A percentile compares a stretch with the other conserved stretches of the same genome.
Evolutionary conservation across 1,139 yeast species (phyloP).

Genomic region (Saccharomyces hybrid): DNA sequence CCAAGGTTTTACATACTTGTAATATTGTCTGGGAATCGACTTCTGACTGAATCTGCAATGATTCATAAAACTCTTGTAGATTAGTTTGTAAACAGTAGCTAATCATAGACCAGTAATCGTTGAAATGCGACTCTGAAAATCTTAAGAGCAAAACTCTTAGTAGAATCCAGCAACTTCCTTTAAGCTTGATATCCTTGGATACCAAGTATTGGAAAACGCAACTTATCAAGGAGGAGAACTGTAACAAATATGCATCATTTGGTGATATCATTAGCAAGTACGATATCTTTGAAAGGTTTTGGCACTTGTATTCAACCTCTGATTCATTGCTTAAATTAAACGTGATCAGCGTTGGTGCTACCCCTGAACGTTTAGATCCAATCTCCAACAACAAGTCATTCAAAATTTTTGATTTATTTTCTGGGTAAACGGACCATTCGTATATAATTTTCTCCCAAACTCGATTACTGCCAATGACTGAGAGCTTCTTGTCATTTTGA

Average conservation of each 20-base stretch:
- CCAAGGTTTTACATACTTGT: slow-evolving; percentile 69
- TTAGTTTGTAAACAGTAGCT: slow-evolving; percentile 52
- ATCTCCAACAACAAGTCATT: slow-evolving; percentile 22
- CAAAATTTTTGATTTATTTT: slow-evolving; percentile 40
- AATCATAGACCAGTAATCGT: slow-evolving; percentile 65
- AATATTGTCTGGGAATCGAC: slow-evolving; percentile 42
- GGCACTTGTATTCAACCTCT: slow-evolving; percentile 23
- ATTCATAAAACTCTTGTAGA: slow-evolving; percentile 39
- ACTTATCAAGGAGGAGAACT: slow-evolving; percentile 23
- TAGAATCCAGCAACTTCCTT: slow-evolving; percentile 37
- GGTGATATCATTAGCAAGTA: slow-evolving; percentile 58
- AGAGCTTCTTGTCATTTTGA: slow-evolving; percentile 36
- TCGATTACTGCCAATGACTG: slow-evolving; percentile 9
- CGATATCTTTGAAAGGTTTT: slow-evolving; percentile 36
- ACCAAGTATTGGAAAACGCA: slow-evolving; percentile 24
- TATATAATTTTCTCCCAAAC: slow-evolving; percentile 22
- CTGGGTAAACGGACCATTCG: slow-evolving; percentile 30
- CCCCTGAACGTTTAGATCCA: slow-evolving; percentile 22
- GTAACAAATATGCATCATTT: slow-evolving; percentile 45
- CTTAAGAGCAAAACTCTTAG: slow-evolving; percentile 57
- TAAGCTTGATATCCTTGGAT: slow-evolving; percentile 19
- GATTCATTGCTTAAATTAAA: slow-evolving; percentile 29
- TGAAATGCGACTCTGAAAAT: slow-evolving; percentile 56
- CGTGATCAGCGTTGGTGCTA: slow-evolving; percentile 27
- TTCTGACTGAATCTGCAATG: slow-evolving; percentile 34